Evolutionary conservation across 495 filamentous ascomycete genomes (phyloP).

Genomic region (Hyaloscypha finlandica): DNA sequence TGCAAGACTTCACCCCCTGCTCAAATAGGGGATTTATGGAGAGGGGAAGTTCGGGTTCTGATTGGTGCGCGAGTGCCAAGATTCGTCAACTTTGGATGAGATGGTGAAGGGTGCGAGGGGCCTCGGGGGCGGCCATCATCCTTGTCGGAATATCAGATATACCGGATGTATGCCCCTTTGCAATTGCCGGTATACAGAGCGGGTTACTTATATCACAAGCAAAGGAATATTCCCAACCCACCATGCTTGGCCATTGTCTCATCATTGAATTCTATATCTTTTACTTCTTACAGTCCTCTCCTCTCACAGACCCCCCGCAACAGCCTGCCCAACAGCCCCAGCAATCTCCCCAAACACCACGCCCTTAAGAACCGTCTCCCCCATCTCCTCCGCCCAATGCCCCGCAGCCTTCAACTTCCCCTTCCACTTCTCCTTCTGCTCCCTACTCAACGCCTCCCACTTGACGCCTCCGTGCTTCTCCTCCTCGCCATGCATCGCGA

Average conservation of each 20-base stretch:
- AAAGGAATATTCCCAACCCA: too few species aligned
- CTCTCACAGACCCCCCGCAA: constrained; percentile 19
- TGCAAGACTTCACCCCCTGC: too few species aligned
- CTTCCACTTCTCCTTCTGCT: constrained; percentile 69
- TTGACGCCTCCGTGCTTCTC: constrained; percentile 43
- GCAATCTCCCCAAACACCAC: constrained; percentile 71
- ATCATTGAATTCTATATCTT: neutral
- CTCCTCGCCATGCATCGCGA: constrained; percentile 49
- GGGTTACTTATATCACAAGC: too few species aligned
- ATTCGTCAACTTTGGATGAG: neutral
- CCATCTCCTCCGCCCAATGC: constrained; percentile 70
- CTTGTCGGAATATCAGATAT: too few species aligned
- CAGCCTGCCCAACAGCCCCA: constrained; percentile 32
- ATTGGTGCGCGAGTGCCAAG: neutral
- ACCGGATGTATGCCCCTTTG: too few species aligned
- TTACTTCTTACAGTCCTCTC: neutral
- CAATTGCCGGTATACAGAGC: too few species aligned
- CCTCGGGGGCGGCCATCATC: too few species aligned
- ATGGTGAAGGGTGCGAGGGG: neutral
- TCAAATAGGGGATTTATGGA: too few species aligned
- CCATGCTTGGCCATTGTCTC: neutral
- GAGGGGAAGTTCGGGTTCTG: neutral
- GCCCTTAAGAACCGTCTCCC: constrained; percentile 70
- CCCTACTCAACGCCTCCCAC: constrained; percentile 66
- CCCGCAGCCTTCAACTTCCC: constrained; percentile 66